Conservation (phyloP, 306 rosid genomes). For the Myrica gale region DNA sequence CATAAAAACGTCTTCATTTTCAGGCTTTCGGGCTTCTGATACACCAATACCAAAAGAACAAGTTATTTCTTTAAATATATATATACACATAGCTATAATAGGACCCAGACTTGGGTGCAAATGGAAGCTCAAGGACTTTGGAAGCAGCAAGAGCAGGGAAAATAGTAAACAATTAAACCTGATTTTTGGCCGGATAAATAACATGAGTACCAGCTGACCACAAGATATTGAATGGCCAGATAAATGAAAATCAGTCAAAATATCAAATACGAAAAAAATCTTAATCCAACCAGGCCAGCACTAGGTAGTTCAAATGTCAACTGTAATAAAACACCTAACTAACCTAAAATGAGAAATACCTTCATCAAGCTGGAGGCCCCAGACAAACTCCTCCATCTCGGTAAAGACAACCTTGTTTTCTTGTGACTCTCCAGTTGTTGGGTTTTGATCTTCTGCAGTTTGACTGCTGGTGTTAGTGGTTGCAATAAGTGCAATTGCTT, state of each 20-base stretch:
- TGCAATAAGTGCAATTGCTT: constrained; percentile 75
- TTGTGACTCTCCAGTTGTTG: constrained; percentile 54
- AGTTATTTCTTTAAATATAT: constrained; percentile 2
- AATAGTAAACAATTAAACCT: constrained; percentile 3
- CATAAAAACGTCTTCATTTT: constrained; percentile 85
- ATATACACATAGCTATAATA: neutral
- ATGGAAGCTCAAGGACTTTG: constrained; percentile 10
- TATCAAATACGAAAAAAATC: constrained; percentile 4
- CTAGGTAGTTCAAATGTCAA: constrained; percentile 8
- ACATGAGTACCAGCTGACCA: constrained; percentile 4
- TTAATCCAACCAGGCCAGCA: constrained; percentile 18
- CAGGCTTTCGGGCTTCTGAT: constrained; percentile 85
- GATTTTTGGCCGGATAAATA: neutral
- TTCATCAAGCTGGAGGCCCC: constrained; percentile 94
- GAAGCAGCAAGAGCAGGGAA: constrained; percentile 10
- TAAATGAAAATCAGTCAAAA: neutral
- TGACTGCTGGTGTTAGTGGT: constrained; percentile 45
- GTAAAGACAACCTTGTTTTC: constrained; percentile 88
- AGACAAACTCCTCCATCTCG: constrained; percentile 97
- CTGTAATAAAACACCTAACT: constrained; percentile 11
- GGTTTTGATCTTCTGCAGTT: constrained; percentile 49
- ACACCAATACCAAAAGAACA: constrained; percentile 24
- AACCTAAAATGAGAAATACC: constrained; percentile 41
- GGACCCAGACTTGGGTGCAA: neutral
- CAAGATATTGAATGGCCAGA: neutral